Conservation (phyloP, 495 filamentous ascomycete genomes). For the Cenococcum geophilum region DNA sequence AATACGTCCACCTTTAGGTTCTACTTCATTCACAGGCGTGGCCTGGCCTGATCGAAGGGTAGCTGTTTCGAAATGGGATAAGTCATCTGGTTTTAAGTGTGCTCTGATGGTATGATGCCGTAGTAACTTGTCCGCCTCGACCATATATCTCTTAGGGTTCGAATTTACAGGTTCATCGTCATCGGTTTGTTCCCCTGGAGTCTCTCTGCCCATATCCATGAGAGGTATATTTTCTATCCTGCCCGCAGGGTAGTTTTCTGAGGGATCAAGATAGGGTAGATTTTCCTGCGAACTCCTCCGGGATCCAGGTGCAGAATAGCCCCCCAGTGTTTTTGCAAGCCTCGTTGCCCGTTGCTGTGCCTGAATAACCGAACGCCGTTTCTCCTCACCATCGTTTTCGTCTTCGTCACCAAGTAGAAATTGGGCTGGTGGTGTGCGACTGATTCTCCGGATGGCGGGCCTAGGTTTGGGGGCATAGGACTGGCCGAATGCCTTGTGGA, state of each 20-base stretch:
- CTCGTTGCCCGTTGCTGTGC: conserved; percentile 25
- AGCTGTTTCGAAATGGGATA: conserved; percentile 15
- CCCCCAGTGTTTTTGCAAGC: conserved; percentile 20
- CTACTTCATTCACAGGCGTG: conserved; percentile 55
- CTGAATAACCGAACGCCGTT: conserved; percentile 20
- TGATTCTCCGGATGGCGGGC: conserved; percentile 22
- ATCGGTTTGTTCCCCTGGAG: conserved; percentile 13
- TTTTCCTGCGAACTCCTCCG: conserved; percentile 23
- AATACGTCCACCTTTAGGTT: conserved; percentile 58
- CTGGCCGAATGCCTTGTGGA: conserved; percentile 21
- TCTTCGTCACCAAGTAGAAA: conserved; percentile 14
- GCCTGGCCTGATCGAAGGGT: conserved; percentile 48
- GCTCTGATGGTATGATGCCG: conserved; percentile 18
- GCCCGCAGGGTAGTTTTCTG: not conserved
- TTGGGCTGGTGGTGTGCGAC: conserved; percentile 21
- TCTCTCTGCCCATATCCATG: not conserved
- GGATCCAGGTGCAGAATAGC: conserved; percentile 23
- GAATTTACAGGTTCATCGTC: conserved; percentile 10
- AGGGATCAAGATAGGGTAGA: not conserved
- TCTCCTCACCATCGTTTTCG: conserved; percentile 14
- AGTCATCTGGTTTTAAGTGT: conserved; percentile 14
- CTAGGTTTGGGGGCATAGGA: conserved; percentile 24
- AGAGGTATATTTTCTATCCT: conserved; percentile 7
- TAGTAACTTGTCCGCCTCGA: conserved; percentile 18
- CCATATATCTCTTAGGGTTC: conserved; percentile 5